Evolutionary conservation across 2,329 filamentous ascomycete species (phyloP), one percentile per base, ranked within the genome.

Genomic region (Verticillium tricorpus): DNA sequence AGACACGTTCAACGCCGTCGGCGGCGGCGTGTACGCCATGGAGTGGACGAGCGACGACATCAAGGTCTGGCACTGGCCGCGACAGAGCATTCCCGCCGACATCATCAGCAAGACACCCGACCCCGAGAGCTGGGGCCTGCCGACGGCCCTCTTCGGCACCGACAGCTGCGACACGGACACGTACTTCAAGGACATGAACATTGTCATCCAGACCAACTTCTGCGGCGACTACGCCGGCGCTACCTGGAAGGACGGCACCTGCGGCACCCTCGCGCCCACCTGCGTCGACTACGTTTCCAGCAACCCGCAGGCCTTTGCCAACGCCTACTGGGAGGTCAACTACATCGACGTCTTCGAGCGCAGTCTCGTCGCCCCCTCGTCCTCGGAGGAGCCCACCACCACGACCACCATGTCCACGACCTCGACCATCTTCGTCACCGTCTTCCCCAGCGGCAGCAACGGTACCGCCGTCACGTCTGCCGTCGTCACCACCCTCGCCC

Each of bases 201-300:
- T 96, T 61, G 87, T 91, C 50, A 83, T 93, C 68, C 87, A 92
- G 69, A 93, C 87, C 54, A 80, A 90, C 59, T 92, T 95, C 72
- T 95, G 92, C 70, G 91, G 91, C 31, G 85, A 89, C 68, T 93
- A 89, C 81, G 90, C 89, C 0, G 87, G 73, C 52, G 72, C 72
- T 5, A 69, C 75, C 17, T 83, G 81, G 81, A 72, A 71, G 19
- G 67, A 70, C 14, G 75, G 78, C 17, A 70, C 74, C 15, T 82
- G 79, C 65, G 69, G 69, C 61, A 61, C 67, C 11, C 71, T 75
- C n/a, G 79, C 79, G 0, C 67, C 76, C 5, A 80, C 79, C 3
- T 83, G 81, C 64, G 65, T 71, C 25, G 76, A 81, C 59, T 83
- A 76, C 65, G 81, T 84, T 12, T 79, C 76, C 17, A 71, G 69